Evolutionary conservation across 192 early-diverging fungal species (phyloP).

Genomic region (Coemansia sp.): DNA sequence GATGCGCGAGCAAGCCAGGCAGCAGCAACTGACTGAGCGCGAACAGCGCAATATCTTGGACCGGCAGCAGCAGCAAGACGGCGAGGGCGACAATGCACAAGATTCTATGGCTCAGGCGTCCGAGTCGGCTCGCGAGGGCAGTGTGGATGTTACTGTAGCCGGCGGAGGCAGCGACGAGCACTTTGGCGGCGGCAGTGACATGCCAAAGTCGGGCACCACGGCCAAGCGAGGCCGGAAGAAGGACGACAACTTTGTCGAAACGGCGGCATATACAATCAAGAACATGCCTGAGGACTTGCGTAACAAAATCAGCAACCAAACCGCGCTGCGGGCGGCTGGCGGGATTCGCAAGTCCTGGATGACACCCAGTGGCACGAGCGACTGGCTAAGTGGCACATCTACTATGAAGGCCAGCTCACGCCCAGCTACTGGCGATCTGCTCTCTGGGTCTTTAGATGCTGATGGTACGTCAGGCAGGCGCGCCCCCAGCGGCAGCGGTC

Average conservation of each 20-base stretch:
- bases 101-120: background rate
- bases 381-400: conserved; percentile 26
- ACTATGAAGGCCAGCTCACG: conserved; percentile 6
- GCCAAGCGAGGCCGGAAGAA: conserved; percentile 55
- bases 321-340: conserved; percentile 61
- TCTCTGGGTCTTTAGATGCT: background rate
- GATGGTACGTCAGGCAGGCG: conserved; percentile 8
- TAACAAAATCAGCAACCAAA: conserved; percentile 62
- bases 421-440: background rate
- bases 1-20: conserved; percentile 65
- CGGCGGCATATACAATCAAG: conserved; percentile 50
- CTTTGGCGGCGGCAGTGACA: conserved; percentile 36
- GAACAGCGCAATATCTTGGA: conserved; percentile 45
- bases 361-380: conserved; percentile 30
- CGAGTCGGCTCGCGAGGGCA: background rate
- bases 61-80: conserved; percentile 23
- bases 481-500: conserved; percentile 15
- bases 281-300: conserved; percentile 58
- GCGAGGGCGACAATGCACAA: background rate
- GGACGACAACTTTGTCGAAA: conserved; percentile 42
- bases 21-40: conserved; percentile 52
- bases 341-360: conserved; percentile 63
- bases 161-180: conserved; percentile 9
- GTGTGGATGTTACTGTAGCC: background rate
- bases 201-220: conserved; percentile 21